Percentiles rank a stretch among this genome's conserved stretches.
These are phyloP conservation scores for Kandelia obovata DNA, from an alignment of 345 rosid species.

Conservation along the genomic window DNA sequence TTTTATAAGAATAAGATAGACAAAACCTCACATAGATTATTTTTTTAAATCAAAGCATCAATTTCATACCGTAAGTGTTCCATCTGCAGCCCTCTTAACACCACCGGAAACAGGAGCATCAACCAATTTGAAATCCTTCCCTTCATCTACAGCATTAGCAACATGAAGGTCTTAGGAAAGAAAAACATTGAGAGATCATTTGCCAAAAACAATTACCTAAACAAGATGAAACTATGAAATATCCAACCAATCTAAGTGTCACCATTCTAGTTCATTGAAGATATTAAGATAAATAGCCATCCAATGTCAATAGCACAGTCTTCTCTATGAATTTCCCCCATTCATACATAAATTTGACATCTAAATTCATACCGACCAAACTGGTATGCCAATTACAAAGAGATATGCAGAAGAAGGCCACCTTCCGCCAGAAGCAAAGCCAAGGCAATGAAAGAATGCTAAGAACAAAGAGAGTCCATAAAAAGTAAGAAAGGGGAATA, in stretches of 20 bases:
- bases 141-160: constrained; percentile 48
- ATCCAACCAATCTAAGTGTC: background rate
- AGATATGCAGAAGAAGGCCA: background rate
- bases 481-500: background rate
- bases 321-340: too few relatives aligned
- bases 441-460: background rate
- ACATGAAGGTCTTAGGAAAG: background rate
- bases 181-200: background rate
- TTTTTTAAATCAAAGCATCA: constrained; percentile 2
- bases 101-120: constrained; percentile 99
- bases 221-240: background rate
- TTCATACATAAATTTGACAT: too few relatives aligned
- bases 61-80: constrained; percentile 75
- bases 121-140: constrained; percentile 76
- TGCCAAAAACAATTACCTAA: background rate
- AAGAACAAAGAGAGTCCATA: background rate
- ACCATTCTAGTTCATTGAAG: background rate
- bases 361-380: too few relatives aligned
- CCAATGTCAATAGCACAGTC: background rate
- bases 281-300: background rate
- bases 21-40: constrained; percentile 15
- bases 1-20: constrained; percentile 15
- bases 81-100: constrained; percentile 79
- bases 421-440: background rate
- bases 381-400: too few relatives aligned